Percentiles rank a stretch among this genome's conserved stretches.
These are phyloP conservation scores for Lactarius quietus DNA, from an alignment of 768 basidiomycete species.

Conservation along the genomic window DNA sequence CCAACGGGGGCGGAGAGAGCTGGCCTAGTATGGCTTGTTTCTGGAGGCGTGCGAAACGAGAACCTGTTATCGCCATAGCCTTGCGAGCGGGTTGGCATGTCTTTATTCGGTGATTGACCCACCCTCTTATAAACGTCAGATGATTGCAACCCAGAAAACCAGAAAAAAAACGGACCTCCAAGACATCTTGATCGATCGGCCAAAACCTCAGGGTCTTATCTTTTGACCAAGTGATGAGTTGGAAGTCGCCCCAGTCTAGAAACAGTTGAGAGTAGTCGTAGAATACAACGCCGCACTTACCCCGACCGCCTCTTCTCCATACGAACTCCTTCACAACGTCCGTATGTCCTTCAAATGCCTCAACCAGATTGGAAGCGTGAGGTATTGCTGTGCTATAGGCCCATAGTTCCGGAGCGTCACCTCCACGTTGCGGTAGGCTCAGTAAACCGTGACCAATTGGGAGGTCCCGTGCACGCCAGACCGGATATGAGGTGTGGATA, in stretches of 20 bases:
- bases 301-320: constrained; percentile 71
- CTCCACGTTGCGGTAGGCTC: constrained; percentile 84
- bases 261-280: not conserved
- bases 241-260: constrained; percentile 47
- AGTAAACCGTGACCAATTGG: constrained; percentile 91
- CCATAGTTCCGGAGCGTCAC: constrained; percentile 84
- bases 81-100: constrained; percentile 18
- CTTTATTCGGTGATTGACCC: constrained; percentile 26
- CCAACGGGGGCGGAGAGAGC: constrained; percentile 64
- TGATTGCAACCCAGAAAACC: not conserved
- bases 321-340: constrained; percentile 98
- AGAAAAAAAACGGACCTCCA: constrained; percentile 50
- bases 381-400: constrained; percentile 34
- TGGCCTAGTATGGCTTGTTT: constrained; percentile 24
- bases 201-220: constrained; percentile 90
- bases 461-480: constrained; percentile 90
- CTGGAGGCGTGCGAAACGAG: constrained; percentile 58
- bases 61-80: constrained; percentile 31
- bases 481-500: constrained; percentile 80
- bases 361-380: constrained; percentile 49
- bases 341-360: constrained; percentile 80
- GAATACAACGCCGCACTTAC: constrained; percentile 33
- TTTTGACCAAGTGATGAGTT: constrained; percentile 79
- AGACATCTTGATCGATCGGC: constrained; percentile 71
- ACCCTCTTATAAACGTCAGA: constrained; percentile 28